A percentile compares a stretch with the other conserved stretches of the same genome.
Evolutionary conservation across 2,329 filamentous ascomycete species (phyloP).

Genomic region (Botryosphaeria dothidea): DNA sequence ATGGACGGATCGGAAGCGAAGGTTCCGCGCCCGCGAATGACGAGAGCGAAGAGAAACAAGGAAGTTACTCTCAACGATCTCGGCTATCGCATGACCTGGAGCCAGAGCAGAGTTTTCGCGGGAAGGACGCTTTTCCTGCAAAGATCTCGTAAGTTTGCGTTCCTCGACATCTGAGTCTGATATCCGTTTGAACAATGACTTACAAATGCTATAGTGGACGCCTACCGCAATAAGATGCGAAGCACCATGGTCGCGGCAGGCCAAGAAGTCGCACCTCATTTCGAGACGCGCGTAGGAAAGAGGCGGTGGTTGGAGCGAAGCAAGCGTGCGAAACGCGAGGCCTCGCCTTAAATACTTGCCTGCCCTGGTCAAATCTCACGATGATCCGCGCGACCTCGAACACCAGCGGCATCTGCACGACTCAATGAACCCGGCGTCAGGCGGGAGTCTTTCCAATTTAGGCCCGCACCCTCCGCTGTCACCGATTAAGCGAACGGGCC

Average conservation of each 20-base stretch:
- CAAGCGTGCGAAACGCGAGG: constrained; percentile 43
- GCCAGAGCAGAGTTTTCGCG: constrained; percentile 88
- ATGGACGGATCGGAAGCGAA: constrained; percentile 71
- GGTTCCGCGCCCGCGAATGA: constrained; percentile 73
- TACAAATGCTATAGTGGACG: constrained; percentile 67
- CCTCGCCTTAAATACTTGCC: constrained; percentile 25
- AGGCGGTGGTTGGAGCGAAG: constrained; percentile 56
- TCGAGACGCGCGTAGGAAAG: constrained; percentile 86
- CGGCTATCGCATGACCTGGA: constrained; percentile 94
- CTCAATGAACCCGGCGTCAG: constrained; percentile 8
- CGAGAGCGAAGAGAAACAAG: constrained; percentile 68
- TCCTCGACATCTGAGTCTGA: neutral
- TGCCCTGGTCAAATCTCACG: constrained; percentile 11
- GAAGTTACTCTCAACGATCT: constrained; percentile 92
- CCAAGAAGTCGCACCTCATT: constrained; percentile 81
- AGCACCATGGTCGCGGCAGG: constrained; percentile 76
- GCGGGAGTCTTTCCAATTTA: constrained; percentile 8
- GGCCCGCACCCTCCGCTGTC: constrained; percentile 14
- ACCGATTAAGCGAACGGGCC: constrained; percentile 18
- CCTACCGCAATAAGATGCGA: constrained; percentile 89
- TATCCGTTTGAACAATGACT: constrained; percentile 23
- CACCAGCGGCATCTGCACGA: constrained; percentile 14
- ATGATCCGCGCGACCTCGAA: constrained; percentile 18
- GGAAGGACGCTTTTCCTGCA: constrained; percentile 85
- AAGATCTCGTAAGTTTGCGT: constrained; percentile 75